These are phyloP conservation scores for Plicaturopsis crispa DNA, from an alignment of 768 basidiomycete genomes.

Conservation along the genomic window DNA sequence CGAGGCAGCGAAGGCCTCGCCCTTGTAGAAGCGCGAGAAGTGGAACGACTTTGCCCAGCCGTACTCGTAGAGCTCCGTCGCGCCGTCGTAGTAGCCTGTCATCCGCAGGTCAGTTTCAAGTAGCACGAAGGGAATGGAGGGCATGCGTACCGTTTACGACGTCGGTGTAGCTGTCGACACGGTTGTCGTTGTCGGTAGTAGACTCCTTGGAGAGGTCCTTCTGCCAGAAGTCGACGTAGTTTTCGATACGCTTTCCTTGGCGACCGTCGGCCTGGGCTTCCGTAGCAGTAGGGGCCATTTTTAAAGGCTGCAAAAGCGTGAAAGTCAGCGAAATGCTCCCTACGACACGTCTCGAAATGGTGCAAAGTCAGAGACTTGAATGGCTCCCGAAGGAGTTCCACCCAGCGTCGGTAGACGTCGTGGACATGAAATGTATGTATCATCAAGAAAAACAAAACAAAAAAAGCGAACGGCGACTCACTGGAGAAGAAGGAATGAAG, in stretches of 20 bases:
- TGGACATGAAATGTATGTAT: slow-evolving; percentile 19
- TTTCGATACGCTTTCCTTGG: slow-evolving; percentile 60
- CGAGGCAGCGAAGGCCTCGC: slow-evolving; percentile 61
- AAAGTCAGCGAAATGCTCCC: no score
- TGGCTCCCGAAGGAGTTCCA: slow-evolving; percentile 27
- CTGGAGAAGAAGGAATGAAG: no score
- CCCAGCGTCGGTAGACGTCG: slow-evolving; percentile 20
- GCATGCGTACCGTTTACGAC: slow-evolving; percentile 77
- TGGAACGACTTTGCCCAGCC: slow-evolving; percentile 92
- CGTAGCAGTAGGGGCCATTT: slow-evolving; percentile 11
- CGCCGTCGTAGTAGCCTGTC: slow-evolving; percentile 92
- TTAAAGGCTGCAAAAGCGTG: not conserved
- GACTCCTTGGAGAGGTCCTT: slow-evolving; percentile 69
- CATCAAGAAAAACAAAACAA: no score
- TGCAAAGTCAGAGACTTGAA: slow-evolving; percentile 30
- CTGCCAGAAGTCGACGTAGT: slow-evolving; percentile 91
- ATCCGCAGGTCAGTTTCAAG: not conserved
- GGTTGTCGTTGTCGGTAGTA: slow-evolving; percentile 56
- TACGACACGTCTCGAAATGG: no score
- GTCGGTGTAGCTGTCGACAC: slow-evolving; percentile 80
- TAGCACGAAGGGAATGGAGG: not conserved
- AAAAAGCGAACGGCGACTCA: no score
- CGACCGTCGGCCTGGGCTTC: slow-evolving; percentile 46
- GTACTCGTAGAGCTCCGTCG: slow-evolving; percentile 92
- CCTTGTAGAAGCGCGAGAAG: slow-evolving; percentile 95